These are phyloP conservation scores for Fusarium sp. DNA, from an alignment of 2,329 filamentous ascomycete species.

Conservation along the genomic window DNA sequence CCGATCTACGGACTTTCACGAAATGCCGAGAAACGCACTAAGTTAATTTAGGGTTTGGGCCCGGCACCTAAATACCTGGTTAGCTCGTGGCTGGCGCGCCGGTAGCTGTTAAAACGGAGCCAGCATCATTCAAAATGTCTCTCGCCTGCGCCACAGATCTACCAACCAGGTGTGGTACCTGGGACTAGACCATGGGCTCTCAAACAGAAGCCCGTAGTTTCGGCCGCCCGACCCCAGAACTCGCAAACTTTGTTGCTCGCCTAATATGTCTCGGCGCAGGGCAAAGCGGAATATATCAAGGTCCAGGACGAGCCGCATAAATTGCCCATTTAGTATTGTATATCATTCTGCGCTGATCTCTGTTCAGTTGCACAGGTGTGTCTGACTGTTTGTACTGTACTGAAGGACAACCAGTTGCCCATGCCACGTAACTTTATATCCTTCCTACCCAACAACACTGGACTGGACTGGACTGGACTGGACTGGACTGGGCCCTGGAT, in stretches of 20 bases:
- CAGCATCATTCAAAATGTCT: constrained; percentile 15
- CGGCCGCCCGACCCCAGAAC: constrained; percentile 30
- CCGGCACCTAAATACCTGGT: constrained; percentile 20
- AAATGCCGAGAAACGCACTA: constrained; percentile 35
- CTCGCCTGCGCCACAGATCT: constrained; percentile 36
- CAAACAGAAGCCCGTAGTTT: constrained; percentile 7
- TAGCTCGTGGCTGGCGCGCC: constrained; percentile 7
- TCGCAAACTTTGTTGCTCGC: constrained; percentile 12
- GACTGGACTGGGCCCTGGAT: constrained; percentile 18
- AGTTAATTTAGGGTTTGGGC: constrained; percentile 16
- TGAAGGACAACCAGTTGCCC: not conserved
- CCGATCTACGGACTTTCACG: constrained; percentile 25
- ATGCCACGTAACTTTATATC: constrained; percentile 5
- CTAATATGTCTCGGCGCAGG: constrained; percentile 14
- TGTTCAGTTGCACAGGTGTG: constrained; percentile 5
- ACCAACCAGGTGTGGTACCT: constrained; percentile 9
- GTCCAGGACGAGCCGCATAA: constrained; percentile 30
- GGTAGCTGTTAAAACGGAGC: constrained; percentile 19
- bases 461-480: not conserved
- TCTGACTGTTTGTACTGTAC: constrained; percentile 5
- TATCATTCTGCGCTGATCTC: constrained; percentile 25
- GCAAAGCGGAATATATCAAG: constrained; percentile 23
- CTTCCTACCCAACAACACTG: not conserved
- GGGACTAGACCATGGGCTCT: constrained; percentile 10
- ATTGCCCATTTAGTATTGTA: not conserved